These are phyloP conservation scores for Colletotrichum horii DNA, from an alignment of 2,329 filamentous ascomycete genomes.

Conservation along the genomic window DNA sequence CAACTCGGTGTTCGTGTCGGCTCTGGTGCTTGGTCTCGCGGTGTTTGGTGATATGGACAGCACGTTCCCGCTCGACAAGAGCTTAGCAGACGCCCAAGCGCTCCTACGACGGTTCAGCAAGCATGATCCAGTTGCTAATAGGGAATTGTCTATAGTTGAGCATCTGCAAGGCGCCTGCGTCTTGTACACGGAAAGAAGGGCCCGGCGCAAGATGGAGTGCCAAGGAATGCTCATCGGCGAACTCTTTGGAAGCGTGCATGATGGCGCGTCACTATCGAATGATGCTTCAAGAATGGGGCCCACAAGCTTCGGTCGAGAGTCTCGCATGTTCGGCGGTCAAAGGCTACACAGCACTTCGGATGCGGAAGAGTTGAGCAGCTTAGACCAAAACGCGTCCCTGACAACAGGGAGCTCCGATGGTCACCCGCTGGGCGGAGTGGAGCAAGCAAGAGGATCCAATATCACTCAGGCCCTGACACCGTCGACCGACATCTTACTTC, in stretches of 20 bases:
- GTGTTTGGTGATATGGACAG: slow-evolving; percentile 49
- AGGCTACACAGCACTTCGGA: background rate
- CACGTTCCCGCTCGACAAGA: slow-evolving; percentile 33
- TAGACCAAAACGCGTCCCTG: background rate
- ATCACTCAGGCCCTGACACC: slow-evolving; percentile 14
- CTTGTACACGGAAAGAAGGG: slow-evolving; percentile 24
- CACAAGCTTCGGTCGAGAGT: background rate
- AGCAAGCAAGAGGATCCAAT: background rate
- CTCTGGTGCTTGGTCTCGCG: slow-evolving; percentile 47
- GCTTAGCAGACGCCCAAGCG: slow-evolving; percentile 24
- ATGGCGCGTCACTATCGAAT: background rate
- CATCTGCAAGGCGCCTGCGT: slow-evolving; percentile 28
- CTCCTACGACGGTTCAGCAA: slow-evolving; percentile 28
- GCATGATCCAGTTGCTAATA: slow-evolving; percentile 26
- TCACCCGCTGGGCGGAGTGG: background rate
- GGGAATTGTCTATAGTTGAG: slow-evolving; percentile 26
- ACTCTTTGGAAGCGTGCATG: slow-evolving; percentile 29
- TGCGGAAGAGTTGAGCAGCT: background rate
- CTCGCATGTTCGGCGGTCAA: background rate
- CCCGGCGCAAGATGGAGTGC: slow-evolving; percentile 26
- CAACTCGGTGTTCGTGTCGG: slow-evolving; percentile 50
- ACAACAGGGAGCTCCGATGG: background rate
- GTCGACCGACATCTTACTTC: slow-evolving; percentile 19
- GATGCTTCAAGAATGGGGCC: background rate
- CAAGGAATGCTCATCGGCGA: slow-evolving; percentile 26